Evolutionary conservation across 2,329 filamentous ascomycete species (phyloP), one percentile per base, ranked within the genome.

Genomic region (Alternaria sp.): DNA sequence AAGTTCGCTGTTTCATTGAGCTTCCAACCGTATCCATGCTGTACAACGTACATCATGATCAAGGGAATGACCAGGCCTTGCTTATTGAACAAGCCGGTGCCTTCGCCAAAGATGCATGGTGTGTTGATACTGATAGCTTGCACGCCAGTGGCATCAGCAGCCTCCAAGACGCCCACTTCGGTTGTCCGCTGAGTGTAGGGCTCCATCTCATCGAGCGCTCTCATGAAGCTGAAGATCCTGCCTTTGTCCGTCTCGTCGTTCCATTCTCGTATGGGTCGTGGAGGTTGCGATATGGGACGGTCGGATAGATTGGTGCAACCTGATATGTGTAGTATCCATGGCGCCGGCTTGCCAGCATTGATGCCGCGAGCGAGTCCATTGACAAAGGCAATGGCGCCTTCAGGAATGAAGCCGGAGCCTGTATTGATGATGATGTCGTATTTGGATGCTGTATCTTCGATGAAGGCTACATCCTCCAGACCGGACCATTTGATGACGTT

Each of bases 371-470:
- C 63, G 13, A 70, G 63, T 3, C 68, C 68, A 13, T 66, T 62
- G 11, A 69, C 55, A 44, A 72, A 66, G 12, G 68, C 68, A 17
- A 58, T 60, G 9, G 66, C 68, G 17, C 59, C 64, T 25, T 46
- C 26, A 7, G 61, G 54, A 30, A 67, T 59, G 56, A 65, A 70
- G 15, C 66, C 66, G n/a, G 65, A 65, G 21, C 62, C 63, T 3
- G 60, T 50, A 44, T 69, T 69, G 44, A 72, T 50, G 36, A 70
- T 59, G 50, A 72, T 62, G 49, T 70, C 66, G 56, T 70, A 68
- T 1, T 65, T 56, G 11, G 61, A 28, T 7, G 69, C 69, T 19
- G 51, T 59, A 5, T 68, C 57, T 32, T 60, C 56, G 23, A 67
- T 64, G 30, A 65, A 61, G 3, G 36, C 19, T 15, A 49, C 45